Evolutionary conservation across 2,329 filamentous ascomycete genomes (phyloP).

Genomic region (Plectosphaerella cucumerina): DNA sequence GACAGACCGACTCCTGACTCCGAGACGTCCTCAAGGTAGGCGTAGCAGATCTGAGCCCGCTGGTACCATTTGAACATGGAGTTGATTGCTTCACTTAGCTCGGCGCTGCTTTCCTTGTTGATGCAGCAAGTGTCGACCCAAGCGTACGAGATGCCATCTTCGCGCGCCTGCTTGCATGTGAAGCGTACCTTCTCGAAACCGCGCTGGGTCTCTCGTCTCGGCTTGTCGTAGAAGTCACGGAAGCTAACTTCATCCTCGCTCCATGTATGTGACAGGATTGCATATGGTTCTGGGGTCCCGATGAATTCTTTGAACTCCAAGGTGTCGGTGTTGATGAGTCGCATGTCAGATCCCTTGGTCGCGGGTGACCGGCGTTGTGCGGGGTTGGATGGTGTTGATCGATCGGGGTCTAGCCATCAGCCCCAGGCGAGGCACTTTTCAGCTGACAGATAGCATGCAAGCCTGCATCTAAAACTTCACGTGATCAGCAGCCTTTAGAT

Average conservation of each 20-base stretch:
- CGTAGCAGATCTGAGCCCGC: conserved; percentile 10
- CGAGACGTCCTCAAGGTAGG: conserved; percentile 12
- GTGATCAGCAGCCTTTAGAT: too few relatives aligned
- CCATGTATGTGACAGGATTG: conserved; percentile 18
- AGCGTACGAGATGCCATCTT: conserved; percentile 6
- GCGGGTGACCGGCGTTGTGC: too few relatives aligned
- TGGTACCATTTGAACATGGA: conserved; percentile 24
- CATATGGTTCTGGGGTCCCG: conserved; percentile 9
- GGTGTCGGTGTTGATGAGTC: conserved; percentile 1
- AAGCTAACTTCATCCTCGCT: conserved; percentile 10
- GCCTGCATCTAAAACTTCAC: too few relatives aligned
- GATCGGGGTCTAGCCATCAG: too few relatives aligned
- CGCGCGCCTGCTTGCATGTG: conserved; percentile 1
- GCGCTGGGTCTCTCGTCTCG: not conserved
- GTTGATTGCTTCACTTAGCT: conserved; percentile 14
- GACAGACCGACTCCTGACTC: not conserved
- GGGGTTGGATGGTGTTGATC: too few relatives aligned
- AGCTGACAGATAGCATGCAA: too few relatives aligned
- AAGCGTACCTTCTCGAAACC: conserved; percentile 9
- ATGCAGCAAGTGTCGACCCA: conserved; percentile 18
- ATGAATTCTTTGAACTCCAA: conserved; percentile 1
- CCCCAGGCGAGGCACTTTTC: too few relatives aligned
- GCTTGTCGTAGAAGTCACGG: not conserved
- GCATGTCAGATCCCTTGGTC: not conserved
- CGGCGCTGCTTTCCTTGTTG: conserved; percentile 14